These are phyloP conservation scores for Lepidopterella palustris DNA, from an alignment of 495 filamentous ascomycete genomes.

Conservation along the genomic window DNA sequence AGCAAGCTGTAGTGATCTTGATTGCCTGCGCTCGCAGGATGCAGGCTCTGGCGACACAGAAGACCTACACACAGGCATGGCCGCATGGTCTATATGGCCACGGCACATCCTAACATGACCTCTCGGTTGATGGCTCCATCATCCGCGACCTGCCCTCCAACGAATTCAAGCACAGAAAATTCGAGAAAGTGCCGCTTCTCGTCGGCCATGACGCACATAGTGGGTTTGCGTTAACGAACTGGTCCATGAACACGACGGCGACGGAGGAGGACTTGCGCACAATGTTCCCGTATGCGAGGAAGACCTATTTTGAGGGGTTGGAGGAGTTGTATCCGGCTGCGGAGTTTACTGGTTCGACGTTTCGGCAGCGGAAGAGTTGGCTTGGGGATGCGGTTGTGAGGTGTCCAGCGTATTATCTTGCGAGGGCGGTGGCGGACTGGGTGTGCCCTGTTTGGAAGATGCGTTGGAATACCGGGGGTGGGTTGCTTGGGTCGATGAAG, in stretches of 20 bases:
- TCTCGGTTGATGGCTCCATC: constrained; percentile 12
- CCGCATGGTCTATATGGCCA: constrained; percentile 3
- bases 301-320: background rate
- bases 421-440: constrained; percentile 21
- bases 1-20: constrained; percentile 8
- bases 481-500: constrained; percentile 20
- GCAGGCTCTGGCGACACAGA: background rate
- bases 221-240: constrained; percentile 21
- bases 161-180: constrained; percentile 29
- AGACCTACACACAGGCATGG: background rate
- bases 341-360: constrained; percentile 19
- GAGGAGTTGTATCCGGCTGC: background rate
- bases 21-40: background rate
- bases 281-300: background rate
- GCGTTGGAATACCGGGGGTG: constrained; percentile 20
- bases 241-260: constrained; percentile 6
- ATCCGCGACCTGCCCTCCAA: constrained; percentile 26
- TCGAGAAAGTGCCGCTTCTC: constrained; percentile 20
- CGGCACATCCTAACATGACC: constrained; percentile 28
- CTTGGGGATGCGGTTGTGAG: constrained; percentile 31
- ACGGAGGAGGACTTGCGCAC: background rate
- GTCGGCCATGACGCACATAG: constrained; percentile 22
- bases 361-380: constrained; percentile 23
- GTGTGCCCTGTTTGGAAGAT: constrained; percentile 23
- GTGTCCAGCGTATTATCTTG: constrained; percentile 31